Evolutionary conservation across 2,329 filamentous ascomycete species (phyloP).

Genomic region (Botrytis byssoidea): DNA sequence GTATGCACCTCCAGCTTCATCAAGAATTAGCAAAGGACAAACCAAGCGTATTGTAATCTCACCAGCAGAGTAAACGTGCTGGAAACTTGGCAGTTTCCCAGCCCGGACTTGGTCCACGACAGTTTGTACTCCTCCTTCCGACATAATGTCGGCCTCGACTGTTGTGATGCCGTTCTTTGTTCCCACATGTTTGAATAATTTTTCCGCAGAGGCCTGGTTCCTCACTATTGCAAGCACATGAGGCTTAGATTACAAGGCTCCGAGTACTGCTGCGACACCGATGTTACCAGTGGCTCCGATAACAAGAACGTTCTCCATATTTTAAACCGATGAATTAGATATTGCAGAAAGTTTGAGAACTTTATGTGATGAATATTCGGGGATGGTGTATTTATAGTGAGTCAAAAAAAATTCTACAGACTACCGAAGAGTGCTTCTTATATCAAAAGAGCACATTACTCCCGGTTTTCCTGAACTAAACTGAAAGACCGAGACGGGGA

Average conservation of each 20-base stretch:
- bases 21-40: background rate
- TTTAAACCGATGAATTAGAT: background rate
- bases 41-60: background rate
- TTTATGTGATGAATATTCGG: background rate
- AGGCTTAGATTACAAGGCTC: conserved; percentile 35
- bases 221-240: conserved; percentile 43
- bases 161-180: conserved; percentile 25
- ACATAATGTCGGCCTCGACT: background rate
- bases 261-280: conserved; percentile 40
- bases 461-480: background rate
- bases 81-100: conserved; percentile 42
- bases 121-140: conserved; percentile 36
- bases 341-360: background rate
- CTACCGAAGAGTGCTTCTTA: background rate
- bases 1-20: background rate
- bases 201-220: conserved; percentile 40
- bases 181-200: conserved; percentile 39
- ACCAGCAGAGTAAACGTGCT: conserved; percentile 42
- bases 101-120: conserved; percentile 41
- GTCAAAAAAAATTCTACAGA: background rate
- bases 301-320: conserved; percentile 40
- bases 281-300: conserved; percentile 44
- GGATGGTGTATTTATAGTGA: background rate
- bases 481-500: background rate
- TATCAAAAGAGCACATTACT: background rate